phyloP scores from a whole-genome alignment of 139 green algal species.

The Tetratostichococcus sp. region DNA sequence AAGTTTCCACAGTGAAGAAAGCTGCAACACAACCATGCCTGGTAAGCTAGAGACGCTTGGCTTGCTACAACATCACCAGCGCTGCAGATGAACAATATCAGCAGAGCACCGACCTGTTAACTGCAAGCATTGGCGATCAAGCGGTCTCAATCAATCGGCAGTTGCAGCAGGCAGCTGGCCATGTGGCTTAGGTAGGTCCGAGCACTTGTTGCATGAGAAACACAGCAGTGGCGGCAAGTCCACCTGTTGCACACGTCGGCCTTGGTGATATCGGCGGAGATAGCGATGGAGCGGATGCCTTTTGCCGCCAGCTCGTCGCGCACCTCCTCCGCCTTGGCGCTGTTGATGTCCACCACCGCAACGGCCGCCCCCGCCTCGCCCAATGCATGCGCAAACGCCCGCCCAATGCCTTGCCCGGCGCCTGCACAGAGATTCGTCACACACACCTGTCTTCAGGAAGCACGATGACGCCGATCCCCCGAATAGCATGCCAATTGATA shows the following conservation, averaged over 20 bases:
- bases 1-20: too few relatives aligned
- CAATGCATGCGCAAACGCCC: slow-evolving; percentile 46
- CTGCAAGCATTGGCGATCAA: too few relatives aligned
- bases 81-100: too few relatives aligned
- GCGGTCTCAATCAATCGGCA: too few relatives aligned
- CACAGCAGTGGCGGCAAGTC: background rate
- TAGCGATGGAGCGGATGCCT: slow-evolving; percentile 26
- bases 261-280: slow-evolving; percentile 34
- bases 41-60: too few relatives aligned
- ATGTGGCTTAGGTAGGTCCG: background rate
- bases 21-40: too few relatives aligned
- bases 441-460: too few relatives aligned
- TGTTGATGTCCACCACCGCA: slow-evolving; percentile 42
- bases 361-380: slow-evolving; percentile 45
- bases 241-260: slow-evolving; percentile 31
- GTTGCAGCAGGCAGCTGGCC: too few relatives aligned
- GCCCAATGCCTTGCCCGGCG: slow-evolving; percentile 47
- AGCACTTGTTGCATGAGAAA: background rate
- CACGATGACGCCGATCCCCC: too few relatives aligned
- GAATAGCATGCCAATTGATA: too few relatives aligned
- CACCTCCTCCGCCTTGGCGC: slow-evolving; percentile 25
- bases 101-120: too few relatives aligned
- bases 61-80: too few relatives aligned
- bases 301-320: slow-evolving; percentile 37
- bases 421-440: slow-evolving; percentile 28